Evolutionary conservation across 2,329 filamentous ascomycete species (phyloP).

Genomic region (Cyphellophora europaea): DNA sequence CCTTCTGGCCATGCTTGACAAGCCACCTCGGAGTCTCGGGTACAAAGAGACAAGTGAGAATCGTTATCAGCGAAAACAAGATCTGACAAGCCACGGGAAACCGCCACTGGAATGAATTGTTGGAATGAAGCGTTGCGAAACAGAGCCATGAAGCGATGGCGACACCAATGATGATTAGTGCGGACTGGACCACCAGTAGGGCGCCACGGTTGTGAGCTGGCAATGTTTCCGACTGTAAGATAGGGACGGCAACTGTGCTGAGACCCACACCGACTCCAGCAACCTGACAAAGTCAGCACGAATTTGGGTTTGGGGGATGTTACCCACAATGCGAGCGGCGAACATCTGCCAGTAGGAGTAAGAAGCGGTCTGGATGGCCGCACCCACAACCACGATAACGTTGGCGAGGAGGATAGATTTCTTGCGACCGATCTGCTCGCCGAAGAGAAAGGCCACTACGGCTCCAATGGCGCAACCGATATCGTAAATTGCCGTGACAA

Average conservation of each 20-base stretch:
- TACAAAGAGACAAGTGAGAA: constrained; percentile 21
- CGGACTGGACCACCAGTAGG: constrained; percentile 22
- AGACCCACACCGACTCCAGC: constrained; percentile 29
- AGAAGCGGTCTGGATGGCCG: constrained; percentile 32
- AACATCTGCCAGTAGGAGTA: constrained; percentile 34
- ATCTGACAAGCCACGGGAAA: no score
- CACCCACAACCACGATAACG: constrained; percentile 33
- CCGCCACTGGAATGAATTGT: no score
- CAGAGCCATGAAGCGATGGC: constrained; percentile 15
- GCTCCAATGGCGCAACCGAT: constrained; percentile 26
- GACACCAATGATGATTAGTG: constrained; percentile 9
- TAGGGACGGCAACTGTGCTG: constrained; percentile 29
- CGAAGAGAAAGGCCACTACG: constrained; percentile 17
- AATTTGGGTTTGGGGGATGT: constrained; percentile 6
- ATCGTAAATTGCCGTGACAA: constrained; percentile 45
- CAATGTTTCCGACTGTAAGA: constrained; percentile 35
- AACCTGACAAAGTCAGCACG: no score
- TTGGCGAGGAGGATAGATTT: constrained; percentile 32
- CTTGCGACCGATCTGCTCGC: constrained; percentile 36
- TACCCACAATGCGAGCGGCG: constrained; percentile 31
- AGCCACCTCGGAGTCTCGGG: constrained; percentile 36
- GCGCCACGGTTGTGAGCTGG: constrained; percentile 31
- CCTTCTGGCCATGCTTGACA: constrained; percentile 29
- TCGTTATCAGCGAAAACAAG: constrained; percentile 37
- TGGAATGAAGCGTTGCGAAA: no score